Base-by-base conservation (phyloP, 31 red algal genomes). In the Bonnemaisonia californica region DNA sequence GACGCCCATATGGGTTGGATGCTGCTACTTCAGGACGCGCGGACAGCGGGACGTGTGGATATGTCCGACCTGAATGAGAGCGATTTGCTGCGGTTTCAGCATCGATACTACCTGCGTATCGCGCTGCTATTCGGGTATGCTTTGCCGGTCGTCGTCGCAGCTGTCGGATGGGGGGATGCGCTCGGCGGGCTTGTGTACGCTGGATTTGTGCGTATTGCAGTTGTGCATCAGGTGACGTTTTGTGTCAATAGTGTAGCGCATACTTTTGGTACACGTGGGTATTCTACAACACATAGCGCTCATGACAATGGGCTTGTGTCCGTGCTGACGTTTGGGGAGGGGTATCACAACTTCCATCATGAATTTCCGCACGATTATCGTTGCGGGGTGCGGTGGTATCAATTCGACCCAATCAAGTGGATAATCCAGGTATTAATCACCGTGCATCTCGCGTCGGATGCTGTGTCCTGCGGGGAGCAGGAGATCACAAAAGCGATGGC, bases 301-400 rank as follows among this genome's bases (percentile, higher is more conserved):
- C 59, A 71, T 48, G 85, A 89, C 37, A 72, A 59, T 21, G 65
- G 58, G 13, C 41, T 89, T 65, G 84, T 81, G 33, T 59, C 85
- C 3, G 37, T 89, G 57, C 45, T 89, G 41, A 73, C 85, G 16
- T 76, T 84, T 56, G 85, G 85, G 59, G 85, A 89, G 67, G 85
- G 85, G n/a, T 89, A 89, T 38, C 85, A 89, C 82, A 89, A 89
- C 36, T 89, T 69, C 56, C 85, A 89, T 41, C 85, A 89, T 51
- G 79, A 77, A 45, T 89, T 89, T 72, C 79, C 59, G 38, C 78
- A 85, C 62, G 85, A 89, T 34, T 89, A 89, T 75, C 71, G 85
- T 16, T 85, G 84, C 62, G 85, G 85, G 32, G 85, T 89, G 57
- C 41, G 47, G 29, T 85, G 80, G 79, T 89, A 71, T 84, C 85